Evolutionary conservation across 345 rosid species (phyloP), one percentile per base, ranked within the genome.

Genomic region (Sonneratia caseolaris): DNA sequence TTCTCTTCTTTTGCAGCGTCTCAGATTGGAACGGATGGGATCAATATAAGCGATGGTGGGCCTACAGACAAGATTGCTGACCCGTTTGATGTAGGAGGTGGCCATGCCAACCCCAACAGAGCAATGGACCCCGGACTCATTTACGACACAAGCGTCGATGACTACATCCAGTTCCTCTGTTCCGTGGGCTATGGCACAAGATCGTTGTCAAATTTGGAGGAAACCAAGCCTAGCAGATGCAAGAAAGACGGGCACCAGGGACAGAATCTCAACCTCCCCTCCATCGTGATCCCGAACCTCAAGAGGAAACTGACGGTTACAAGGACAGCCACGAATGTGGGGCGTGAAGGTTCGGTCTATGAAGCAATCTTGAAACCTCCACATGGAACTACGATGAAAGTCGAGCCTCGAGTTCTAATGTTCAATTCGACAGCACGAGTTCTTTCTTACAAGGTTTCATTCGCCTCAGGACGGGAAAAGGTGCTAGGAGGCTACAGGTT

Each of bases 241-340:
- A 76, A 82, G 0, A 72, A 37, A 51, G 70, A 74, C 0, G 72
- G 14, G 18, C 75, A 79, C 19, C 73, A 76, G 0, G 53, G 82
- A n/a, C 70, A 72, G 4, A 82, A 83, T 42, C 67, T 88, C 27
- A 86, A 88, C 70, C 76, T 82, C 53, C 90, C 90, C 40, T 82
- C 87, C 1, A 78, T 88, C 73, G 67, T 86, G 38, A 79, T 75
- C 40, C 73, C 68, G 22, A 67, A 36, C 37, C 70, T 82, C 27
- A 78, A 55, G 47, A 72, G 70, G 68, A 74, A 61, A 78, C 77
- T 76, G 6, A 81, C 79, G 3, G 85, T 84, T 22, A 79, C 73
- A 53, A 84, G 90, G 74, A 77, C 66, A 4, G 88, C 84, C 18
- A 84, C 84, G 21, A 88, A 86, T 53, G 88, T 86, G 21, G 90